phyloP scores from a whole-genome alignment of 1,284 basidiomycete species.

The Phellopilus nigrolimitatus region DNA sequence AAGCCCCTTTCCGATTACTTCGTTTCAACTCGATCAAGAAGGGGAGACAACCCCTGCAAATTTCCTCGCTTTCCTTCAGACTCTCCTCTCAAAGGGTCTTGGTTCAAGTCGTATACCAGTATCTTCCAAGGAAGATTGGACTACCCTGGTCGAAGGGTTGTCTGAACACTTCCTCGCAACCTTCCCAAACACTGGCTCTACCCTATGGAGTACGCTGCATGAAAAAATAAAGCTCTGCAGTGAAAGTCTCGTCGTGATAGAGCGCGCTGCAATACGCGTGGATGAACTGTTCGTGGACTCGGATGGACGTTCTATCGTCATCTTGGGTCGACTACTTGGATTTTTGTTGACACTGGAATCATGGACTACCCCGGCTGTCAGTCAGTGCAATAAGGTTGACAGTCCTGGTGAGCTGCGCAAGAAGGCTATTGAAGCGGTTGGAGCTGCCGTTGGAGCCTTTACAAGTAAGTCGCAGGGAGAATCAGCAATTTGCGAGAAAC shows the following conservation, averaged over 20 bases:
- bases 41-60: slow-evolving; percentile 38
- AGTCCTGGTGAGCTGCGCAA: slow-evolving; percentile 5
- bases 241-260: slow-evolving; percentile 48
- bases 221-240: slow-evolving; percentile 55
- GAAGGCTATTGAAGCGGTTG: slow-evolving; percentile 1
- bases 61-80: slow-evolving; percentile 41
- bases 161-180: slow-evolving; percentile 46
- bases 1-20: slow-evolving; percentile 34
- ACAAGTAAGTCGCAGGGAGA: neutral
- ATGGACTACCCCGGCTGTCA: slow-evolving; percentile 35
- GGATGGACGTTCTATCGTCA: slow-evolving; percentile 39
- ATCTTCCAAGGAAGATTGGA: slow-evolving; percentile 31
- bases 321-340: slow-evolving; percentile 47
- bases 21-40: slow-evolving; percentile 34
- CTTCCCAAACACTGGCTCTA: slow-evolving; percentile 42
- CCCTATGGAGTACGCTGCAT: slow-evolving; percentile 47
- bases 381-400: neutral
- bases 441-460: slow-evolving; percentile 3
- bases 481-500: neutral
- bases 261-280: slow-evolving; percentile 42
- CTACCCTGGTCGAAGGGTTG: slow-evolving; percentile 44
- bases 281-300: slow-evolving; percentile 46
- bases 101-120: slow-evolving; percentile 26
- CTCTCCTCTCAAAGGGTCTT: slow-evolving; percentile 34
- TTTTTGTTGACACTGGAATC: slow-evolving; percentile 50